These are phyloP conservation scores for Pseudovirgaria hyperparasitica DNA, from an alignment of 2,329 filamentous ascomycete species.

Conservation along the genomic window DNA sequence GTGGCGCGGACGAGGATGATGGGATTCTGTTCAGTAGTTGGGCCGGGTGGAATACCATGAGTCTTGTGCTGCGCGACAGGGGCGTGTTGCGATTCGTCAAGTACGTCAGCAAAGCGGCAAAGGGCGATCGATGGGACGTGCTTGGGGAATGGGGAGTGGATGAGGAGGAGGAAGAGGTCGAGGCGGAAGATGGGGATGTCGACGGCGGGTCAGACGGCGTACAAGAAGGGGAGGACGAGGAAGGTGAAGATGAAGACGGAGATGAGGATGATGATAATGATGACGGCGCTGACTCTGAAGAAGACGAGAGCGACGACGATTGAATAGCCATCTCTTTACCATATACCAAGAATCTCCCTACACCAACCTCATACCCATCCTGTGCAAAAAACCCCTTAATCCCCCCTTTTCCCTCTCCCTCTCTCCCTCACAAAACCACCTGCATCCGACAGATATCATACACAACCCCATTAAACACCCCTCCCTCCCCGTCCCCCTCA, in stretches of 20 bases:
- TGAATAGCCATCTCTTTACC: too few species aligned
- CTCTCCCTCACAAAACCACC: too few species aligned
- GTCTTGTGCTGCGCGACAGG: constrained; percentile 75
- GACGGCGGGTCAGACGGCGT: constrained; percentile 72
- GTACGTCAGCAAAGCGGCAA: constrained; percentile 73
- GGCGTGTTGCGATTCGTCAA: constrained; percentile 90
- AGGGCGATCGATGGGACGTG: constrained; percentile 88
- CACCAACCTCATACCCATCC: too few species aligned
- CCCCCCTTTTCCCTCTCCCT: too few species aligned
- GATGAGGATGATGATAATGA: constrained; percentile 35
- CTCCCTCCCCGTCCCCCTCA: constrained; percentile 13
- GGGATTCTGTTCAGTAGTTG: constrained; percentile 57
- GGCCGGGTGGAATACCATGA: constrained; percentile 79
- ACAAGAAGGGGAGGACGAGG: constrained; percentile 78
- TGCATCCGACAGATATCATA: too few species aligned
- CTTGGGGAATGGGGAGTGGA: constrained; percentile 64
- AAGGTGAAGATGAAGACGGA: constrained; percentile 55
- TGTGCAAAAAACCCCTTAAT: too few species aligned
- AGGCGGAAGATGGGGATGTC: constrained; percentile 53
- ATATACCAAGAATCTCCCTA: too few species aligned
- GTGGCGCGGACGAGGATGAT: constrained; percentile 55
- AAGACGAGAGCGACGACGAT: too few species aligned
- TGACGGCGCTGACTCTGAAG: constrained; percentile 25
- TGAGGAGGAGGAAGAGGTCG: constrained; percentile 37
- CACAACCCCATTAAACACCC: too few species aligned